Percentiles rank a stretch among this genome's conserved stretches.
These are phyloP conservation scores for Saccharomyces hybrid DNA, from an alignment of 1,139 yeast species.

Conservation along the genomic window DNA sequence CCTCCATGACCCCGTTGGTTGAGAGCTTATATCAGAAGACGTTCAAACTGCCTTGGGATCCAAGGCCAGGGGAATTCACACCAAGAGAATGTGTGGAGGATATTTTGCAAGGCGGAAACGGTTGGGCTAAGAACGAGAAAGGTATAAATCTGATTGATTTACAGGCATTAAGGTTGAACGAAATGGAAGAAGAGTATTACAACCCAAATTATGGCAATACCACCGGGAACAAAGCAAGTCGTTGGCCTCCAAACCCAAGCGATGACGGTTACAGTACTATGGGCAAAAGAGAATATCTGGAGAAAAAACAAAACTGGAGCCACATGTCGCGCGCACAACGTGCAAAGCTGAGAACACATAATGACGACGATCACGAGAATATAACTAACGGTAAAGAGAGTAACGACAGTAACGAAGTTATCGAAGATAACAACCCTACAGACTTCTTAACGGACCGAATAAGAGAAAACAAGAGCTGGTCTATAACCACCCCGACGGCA, in stretches of 20 bases:
- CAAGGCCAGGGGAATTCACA: conserved; percentile 62
- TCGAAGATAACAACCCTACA: conserved; percentile 1
- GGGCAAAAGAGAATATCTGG: conserved; percentile 16
- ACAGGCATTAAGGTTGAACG: conserved; percentile 31
- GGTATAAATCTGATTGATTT: conserved; percentile 39
- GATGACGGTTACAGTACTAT: conserved; percentile 10
- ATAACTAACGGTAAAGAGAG: background rate
- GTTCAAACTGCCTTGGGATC: conserved; percentile 71
- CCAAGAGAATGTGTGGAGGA: conserved; percentile 72
- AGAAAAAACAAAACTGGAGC: conserved; percentile 10
- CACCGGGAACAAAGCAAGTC: background rate
- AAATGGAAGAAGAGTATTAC: conserved; percentile 18
- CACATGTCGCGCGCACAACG: conserved; percentile 5
- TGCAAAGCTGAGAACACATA: conserved; percentile 2
- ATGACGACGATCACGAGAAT: background rate
- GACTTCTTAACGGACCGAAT: conserved; percentile 1
- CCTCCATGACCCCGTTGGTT: conserved; percentile 40
- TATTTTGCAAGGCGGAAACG: conserved; percentile 66
- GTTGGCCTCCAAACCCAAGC: background rate
- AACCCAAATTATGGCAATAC: conserved; percentile 1
- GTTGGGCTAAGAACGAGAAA: conserved; percentile 50
- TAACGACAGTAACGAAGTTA: background rate
- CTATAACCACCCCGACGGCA: background rate
- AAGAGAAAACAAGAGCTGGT: conserved; percentile 5
- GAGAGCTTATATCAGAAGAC: conserved; percentile 51